Base-by-base conservation (phyloP, 2,329 filamentous ascomycete species). In the Laburnicola sp. region DNA sequence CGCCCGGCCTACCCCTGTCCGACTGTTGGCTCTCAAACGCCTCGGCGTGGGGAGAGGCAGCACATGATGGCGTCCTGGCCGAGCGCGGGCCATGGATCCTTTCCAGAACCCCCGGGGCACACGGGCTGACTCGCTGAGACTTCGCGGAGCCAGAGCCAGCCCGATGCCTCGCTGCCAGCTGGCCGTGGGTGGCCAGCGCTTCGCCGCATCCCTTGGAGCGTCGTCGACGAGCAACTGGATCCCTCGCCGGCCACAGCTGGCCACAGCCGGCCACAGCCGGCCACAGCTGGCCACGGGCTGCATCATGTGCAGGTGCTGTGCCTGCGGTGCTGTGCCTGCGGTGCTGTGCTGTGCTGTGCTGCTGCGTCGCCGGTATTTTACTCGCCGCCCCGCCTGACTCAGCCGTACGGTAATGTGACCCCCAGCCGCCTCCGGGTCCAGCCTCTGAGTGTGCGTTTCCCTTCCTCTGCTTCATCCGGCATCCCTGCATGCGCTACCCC, bases 41-140 rank as follows among this genome's bases (percentile, higher is more conserved):
- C 65, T 66, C 51, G 62, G 66, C 65, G 64, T 68, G 65, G 66
- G 62, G 62, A 65, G 54, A 55, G 54, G 53, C 56, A 58, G 66
- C 65, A 68, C 65, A 66, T 68, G 66, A 68, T 65, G 46, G 48
- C 38, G 36, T 31, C 28, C 51, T 47, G 34, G 10, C 48, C 54
- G 50, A 42, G 45, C 44, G 42, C 44, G 7, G 57, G 49, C 57
- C 53, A 62, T 67, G 64, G 62, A 31, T 49, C 46, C 58, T 63
- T 71, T 72, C 69, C 66, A 71, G 69, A 70, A 70, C 57, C 60
- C 58, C 58, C 61, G 31, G 57, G 56, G 52, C 51, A 58, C 60
- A 55, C 48, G 51, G 49, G 51, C 64, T 69, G 66, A 70, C 68
- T 69, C 66, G 64, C 53, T 46, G 50, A 51, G 40, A 38, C 53